Percentiles rank a stretch among this genome's conserved stretches.
Evolutionary conservation across 768 basidiomycete genomes (phyloP).

Genomic region (Mycena galericulata): DNA sequence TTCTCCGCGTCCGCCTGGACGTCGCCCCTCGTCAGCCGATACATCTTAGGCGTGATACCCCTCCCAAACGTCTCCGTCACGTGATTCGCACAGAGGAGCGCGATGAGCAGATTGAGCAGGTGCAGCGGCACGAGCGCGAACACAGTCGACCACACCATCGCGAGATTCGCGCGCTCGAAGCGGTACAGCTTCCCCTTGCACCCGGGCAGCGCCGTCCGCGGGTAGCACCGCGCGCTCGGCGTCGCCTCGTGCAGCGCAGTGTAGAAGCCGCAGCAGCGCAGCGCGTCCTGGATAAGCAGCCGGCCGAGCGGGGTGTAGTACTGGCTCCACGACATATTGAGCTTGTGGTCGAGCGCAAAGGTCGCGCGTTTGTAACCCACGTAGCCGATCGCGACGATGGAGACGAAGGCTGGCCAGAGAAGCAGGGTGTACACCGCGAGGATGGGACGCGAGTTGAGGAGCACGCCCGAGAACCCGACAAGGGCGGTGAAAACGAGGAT

Average conservation of each 20-base stretch:
- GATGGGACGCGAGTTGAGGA: conserved; percentile 77
- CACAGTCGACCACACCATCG: conserved; percentile 59
- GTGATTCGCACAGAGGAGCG: conserved; percentile 78
- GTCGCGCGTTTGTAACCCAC: conserved; percentile 70
- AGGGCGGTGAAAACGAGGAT: conserved; percentile 69
- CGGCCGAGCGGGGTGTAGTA: conserved; percentile 68
- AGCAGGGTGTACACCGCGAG: conserved; percentile 76
- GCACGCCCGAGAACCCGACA: conserved; percentile 67
- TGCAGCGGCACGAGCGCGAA: conserved; percentile 73
- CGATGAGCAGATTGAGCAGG: conserved; percentile 66
- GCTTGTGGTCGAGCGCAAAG: conserved; percentile 73
- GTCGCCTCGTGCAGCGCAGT: conserved; percentile 70
- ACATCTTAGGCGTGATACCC: conserved; percentile 69
- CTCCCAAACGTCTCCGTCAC: conserved; percentile 72
- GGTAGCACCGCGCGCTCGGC: conserved; percentile 69
- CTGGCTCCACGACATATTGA: conserved; percentile 76
- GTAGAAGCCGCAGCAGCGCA: conserved; percentile 77
- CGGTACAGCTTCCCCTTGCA: conserved; percentile 71
- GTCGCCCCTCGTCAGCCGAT: conserved; percentile 65
- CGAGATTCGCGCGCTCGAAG: conserved; percentile 64
- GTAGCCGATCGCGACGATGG: conserved; percentile 72
- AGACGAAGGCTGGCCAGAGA: conserved; percentile 72
- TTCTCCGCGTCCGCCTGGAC: conserved; percentile 55
- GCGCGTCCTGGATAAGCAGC: conserved; percentile 68
- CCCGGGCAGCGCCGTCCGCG: conserved; percentile 71